Conservation (phyloP, 306 rosid species). For the Betula pendula region DNA sequence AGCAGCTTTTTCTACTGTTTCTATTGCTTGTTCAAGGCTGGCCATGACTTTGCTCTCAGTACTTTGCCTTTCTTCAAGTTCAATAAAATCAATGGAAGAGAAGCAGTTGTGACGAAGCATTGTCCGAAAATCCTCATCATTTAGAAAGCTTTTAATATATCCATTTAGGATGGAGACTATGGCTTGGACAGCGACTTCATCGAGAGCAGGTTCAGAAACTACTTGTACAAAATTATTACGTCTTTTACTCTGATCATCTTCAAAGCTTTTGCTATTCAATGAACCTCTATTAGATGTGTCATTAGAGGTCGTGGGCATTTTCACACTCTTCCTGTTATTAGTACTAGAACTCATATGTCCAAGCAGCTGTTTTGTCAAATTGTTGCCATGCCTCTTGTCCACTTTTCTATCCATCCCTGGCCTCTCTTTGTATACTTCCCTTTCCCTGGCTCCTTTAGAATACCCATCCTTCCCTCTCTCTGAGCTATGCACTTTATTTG, state of each 20-base stretch:
- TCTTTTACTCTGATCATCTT: constrained; percentile 19
- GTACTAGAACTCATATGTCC: constrained; percentile 33
- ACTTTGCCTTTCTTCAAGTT: constrained; percentile 36
- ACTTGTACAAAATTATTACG: constrained; percentile 9
- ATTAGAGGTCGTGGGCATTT: constrained; percentile 2
- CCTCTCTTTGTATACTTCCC: constrained; percentile 26
- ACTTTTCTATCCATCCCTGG: constrained; percentile 9
- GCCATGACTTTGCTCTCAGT: constrained; percentile 49
- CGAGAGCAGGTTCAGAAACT: constrained; percentile 37
- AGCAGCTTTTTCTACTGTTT: constrained; percentile 52
- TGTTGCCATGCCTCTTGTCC: constrained; percentile 25
- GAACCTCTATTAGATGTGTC: constrained; percentile 25
- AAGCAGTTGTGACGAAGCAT: constrained; percentile 49
- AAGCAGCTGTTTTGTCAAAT: constrained; percentile 24
- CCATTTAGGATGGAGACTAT: constrained; percentile 72
- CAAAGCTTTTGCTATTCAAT: constrained; percentile 30
- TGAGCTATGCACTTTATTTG: constrained; percentile 28
- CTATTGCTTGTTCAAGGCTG: constrained; percentile 76
- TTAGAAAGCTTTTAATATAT: constrained; percentile 53
- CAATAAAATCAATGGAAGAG: constrained; percentile 49
- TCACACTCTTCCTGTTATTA: constrained; percentile 17
- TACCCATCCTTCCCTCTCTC: constrained; percentile 16
- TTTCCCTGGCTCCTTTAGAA: constrained; percentile 15
- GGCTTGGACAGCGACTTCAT: constrained; percentile 55
- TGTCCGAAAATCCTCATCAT: constrained; percentile 57